Conservation (phyloP, 495 filamentous ascomycete genomes). For the Aspergillus avenaceus region DNA sequence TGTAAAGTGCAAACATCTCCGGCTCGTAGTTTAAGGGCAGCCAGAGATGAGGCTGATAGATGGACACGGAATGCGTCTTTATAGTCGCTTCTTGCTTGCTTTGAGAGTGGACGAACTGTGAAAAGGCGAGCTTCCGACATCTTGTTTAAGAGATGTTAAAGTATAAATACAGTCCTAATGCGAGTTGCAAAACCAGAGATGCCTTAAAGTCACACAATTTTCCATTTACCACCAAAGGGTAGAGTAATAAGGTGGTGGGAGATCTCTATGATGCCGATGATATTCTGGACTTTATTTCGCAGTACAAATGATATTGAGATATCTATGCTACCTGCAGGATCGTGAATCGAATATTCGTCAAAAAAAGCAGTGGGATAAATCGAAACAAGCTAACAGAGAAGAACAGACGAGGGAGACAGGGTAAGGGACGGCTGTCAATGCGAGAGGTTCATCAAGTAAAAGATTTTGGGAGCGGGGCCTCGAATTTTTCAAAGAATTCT, state of each 20-base stretch:
- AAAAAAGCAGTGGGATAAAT: no score
- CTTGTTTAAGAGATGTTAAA: background rate
- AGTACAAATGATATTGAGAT: no score
- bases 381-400: no score
- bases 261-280: no score
- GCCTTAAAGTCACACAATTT: background rate
- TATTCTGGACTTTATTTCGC: no score
- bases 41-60: conserved; percentile 60
- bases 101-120: conserved; percentile 51
- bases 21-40: conserved; percentile 53
- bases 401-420: no score
- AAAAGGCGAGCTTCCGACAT: conserved; percentile 45
- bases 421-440: no score
- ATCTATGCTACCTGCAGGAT: no score
- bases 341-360: no score
- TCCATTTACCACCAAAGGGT: background rate
- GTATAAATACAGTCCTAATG: background rate
- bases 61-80: conserved; percentile 63
- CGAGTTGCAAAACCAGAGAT: background rate
- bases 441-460: no score
- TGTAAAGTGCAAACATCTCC: conserved; percentile 56
- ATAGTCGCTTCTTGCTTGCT: conserved; percentile 47
- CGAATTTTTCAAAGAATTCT: no score
- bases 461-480: no score
- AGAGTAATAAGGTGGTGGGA: background rate